Conservation (phyloP, 2,329 filamentous ascomycete genomes). For the Chaetomium globosum region DNA sequence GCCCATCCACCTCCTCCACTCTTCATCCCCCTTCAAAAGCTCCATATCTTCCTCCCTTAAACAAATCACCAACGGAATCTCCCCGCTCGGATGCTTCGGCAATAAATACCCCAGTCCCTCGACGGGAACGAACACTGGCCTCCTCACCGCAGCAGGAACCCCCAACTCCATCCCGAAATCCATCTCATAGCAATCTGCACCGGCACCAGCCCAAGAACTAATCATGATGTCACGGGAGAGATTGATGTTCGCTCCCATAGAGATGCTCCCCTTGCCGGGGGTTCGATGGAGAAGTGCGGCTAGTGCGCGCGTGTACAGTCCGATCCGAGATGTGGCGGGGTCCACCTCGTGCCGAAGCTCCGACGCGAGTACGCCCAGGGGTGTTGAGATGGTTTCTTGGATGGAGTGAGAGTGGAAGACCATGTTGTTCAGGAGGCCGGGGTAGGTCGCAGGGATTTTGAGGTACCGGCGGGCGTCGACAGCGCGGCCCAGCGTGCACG, state of each 20-base stretch:
- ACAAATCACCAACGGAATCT: slow-evolving; percentile 4
- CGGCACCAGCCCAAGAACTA: slow-evolving; percentile 7
- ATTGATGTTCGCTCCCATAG: neutral
- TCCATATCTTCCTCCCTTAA: slow-evolving; percentile 8
- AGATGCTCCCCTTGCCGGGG: slow-evolving; percentile 1
- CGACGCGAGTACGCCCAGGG: slow-evolving; percentile 8
- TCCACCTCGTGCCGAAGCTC: slow-evolving; percentile 7
- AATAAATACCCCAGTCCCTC: slow-evolving; percentile 7
- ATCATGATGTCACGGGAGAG: slow-evolving; percentile 3
- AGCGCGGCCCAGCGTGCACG: slow-evolving; percentile 7
- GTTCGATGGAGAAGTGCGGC: neutral
- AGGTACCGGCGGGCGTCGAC: slow-evolving; percentile 7
- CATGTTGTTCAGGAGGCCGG: slow-evolving; percentile 5
- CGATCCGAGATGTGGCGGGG: slow-evolving; percentile 1
- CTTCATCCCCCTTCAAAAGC: slow-evolving; percentile 6
- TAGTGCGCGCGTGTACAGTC: slow-evolving; percentile 5
- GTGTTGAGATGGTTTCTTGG: slow-evolving; percentile 2
- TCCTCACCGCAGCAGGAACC: slow-evolving; percentile 6
- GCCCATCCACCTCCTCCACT: slow-evolving; percentile 5
- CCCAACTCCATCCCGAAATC: slow-evolving; percentile 8
- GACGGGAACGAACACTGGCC: slow-evolving; percentile 2
- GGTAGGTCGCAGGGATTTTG: slow-evolving; percentile 5
- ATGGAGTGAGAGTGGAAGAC: slow-evolving; percentile 2
- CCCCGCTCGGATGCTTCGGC: slow-evolving; percentile 7
- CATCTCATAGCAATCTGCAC: slow-evolving; percentile 4